Percentiles rank a stretch among this genome's conserved stretches.
Conservation (phyloP, 495 filamentous ascomycete genomes). For the Tuber borchii region DNA sequence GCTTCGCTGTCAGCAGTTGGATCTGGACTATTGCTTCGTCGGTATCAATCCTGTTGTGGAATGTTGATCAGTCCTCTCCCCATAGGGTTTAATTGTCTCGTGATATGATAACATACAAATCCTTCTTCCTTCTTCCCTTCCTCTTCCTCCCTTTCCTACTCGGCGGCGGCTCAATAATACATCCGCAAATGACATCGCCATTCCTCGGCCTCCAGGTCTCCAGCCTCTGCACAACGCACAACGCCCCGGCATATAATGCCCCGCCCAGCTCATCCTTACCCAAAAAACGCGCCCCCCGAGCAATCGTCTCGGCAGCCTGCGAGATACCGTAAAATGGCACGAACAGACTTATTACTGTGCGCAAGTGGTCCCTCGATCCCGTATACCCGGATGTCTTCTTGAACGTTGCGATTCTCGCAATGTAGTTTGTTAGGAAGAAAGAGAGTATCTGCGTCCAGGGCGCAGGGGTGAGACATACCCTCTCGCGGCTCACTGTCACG, state of each 20-base stretch:
- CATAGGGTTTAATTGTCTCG: not conserved
- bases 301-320: constrained; percentile 41
- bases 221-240: constrained; percentile 44
- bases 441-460: constrained; percentile 43
- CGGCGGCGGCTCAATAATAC: constrained; percentile 23
- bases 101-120: not conserved
- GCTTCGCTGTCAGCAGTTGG: constrained; percentile 16
- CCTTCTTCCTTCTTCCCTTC: constrained; percentile 5
- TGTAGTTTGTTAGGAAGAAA: constrained; percentile 48
- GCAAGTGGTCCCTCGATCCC: constrained; percentile 35
- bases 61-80: not conserved
- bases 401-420: constrained; percentile 47
- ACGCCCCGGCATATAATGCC: constrained; percentile 37
- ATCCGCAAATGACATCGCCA: constrained; percentile 40
- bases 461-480: constrained; percentile 32
- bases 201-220: constrained; percentile 42
- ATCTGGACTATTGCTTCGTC: constrained; percentile 28
- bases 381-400: constrained; percentile 45
- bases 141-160: constrained; percentile 15
- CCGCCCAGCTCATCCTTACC: constrained; percentile 38
- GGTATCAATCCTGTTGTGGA: not conserved
- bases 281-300: constrained; percentile 34
- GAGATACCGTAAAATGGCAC: constrained; percentile 43
- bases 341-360: constrained; percentile 38
- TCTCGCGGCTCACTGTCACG: not conserved